phyloP scores from a whole-genome alignment of 305 asterid species.

The Lippia alba region DNA sequence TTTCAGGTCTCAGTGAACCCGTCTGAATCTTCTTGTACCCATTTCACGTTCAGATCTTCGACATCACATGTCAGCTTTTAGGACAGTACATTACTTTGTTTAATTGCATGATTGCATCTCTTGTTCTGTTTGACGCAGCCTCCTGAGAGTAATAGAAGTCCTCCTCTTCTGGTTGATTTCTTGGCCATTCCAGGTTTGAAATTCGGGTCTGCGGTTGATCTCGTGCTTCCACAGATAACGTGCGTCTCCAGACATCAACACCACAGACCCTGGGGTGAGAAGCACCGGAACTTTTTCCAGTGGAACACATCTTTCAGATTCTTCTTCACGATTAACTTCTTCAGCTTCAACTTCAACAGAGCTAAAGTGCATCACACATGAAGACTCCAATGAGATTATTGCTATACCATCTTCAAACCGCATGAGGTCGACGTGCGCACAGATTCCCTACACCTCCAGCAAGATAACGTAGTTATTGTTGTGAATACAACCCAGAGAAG shows the following conservation, averaged over 20 bases:
- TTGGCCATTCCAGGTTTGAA: constrained; percentile 69
- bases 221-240: constrained; percentile 87
- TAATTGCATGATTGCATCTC: no score
- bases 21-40: no score
- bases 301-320: constrained; percentile 5
- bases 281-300: constrained; percentile 56
- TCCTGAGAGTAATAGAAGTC: constrained; percentile 72
- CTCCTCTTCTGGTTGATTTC: constrained; percentile 75
- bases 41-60: no score
- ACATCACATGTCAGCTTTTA: no score
- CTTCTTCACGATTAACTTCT: constrained; percentile 4
- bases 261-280: constrained; percentile 71
- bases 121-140: constrained; percentile 50
- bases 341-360: constrained; percentile 35
- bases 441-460: constrained; percentile 63
- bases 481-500: not conserved
- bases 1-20: no score
- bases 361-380: constrained; percentile 82
- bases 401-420: constrained; percentile 93
- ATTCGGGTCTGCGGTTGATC: constrained; percentile 77
- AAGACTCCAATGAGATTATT: constrained; percentile 72
- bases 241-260: constrained; percentile 92
- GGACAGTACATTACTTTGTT: no score
- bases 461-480: not conserved
- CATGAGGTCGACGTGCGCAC: constrained; percentile 92